phyloP scores from a whole-genome alignment of 108 stramenopile species.

The Phaeodactylum tricornutum region DNA sequence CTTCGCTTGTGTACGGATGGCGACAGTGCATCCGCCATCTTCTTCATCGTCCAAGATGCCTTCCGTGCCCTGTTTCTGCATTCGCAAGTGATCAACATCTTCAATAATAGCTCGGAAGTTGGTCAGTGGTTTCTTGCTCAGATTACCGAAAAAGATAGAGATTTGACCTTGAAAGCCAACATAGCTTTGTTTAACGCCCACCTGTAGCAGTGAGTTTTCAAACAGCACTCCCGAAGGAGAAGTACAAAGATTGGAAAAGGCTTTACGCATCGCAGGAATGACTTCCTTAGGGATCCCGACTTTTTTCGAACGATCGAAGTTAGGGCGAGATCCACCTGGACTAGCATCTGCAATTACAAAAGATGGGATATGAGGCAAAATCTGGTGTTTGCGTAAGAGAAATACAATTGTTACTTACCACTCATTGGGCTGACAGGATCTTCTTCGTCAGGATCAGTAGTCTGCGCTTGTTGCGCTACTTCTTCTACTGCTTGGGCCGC shows the following conservation, averaged over 20 bases:
- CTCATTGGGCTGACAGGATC: constrained; percentile 49
- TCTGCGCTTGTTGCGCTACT: constrained; percentile 29
- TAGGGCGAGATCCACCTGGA: background rate
- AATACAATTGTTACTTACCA: constrained; percentile 18
- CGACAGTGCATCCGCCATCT: constrained; percentile 70
- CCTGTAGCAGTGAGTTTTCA: constrained; percentile 77
- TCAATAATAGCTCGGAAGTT: constrained; percentile 71
- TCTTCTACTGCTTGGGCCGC: constrained; percentile 56
- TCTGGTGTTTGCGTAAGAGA: background rate
- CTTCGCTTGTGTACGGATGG: constrained; percentile 77
- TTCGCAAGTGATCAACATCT: constrained; percentile 68
- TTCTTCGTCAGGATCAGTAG: constrained; percentile 20
- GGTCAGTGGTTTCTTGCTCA: constrained; percentile 47
- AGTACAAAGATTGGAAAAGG: constrained; percentile 81
- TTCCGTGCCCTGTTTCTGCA: constrained; percentile 80
- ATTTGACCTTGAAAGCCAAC: constrained; percentile 83
- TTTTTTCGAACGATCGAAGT: constrained; percentile 6
- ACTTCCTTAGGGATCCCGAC: constrained; percentile 85
- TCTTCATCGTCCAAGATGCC: constrained; percentile 71
- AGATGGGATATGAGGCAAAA: background rate
- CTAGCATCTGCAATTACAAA: constrained; percentile 8
- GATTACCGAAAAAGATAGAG: constrained; percentile 84
- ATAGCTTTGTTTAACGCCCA: constrained; percentile 86
- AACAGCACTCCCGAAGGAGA: constrained; percentile 82
- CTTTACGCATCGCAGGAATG: constrained; percentile 85